A percentile compares a stretch with the other conserved stretches of the same genome.
Evolutionary conservation across 2,329 filamentous ascomycete genomes (phyloP).

Genomic region (Fusarium sacchari): DNA sequence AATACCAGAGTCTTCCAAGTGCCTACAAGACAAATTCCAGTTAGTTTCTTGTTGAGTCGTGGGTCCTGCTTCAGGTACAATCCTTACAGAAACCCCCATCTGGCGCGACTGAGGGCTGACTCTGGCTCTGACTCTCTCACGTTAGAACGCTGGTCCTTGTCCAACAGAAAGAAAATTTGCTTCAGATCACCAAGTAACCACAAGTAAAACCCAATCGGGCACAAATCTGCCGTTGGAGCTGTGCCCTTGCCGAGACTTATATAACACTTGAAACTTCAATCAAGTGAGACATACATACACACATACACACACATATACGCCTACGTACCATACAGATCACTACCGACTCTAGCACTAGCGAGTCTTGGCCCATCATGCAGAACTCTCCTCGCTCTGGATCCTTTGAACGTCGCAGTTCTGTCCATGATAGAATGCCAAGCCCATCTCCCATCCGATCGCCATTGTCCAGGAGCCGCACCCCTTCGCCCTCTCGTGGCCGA

Average conservation of each 20-base stretch:
- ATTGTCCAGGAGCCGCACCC: conserved; percentile 16
- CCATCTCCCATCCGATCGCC: conserved; percentile 22
- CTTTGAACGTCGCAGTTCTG: conserved; percentile 33
- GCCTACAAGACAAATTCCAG: not conserved
- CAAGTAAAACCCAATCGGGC: conserved; percentile 13
- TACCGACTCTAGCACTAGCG: not conserved
- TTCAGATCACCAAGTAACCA: conserved; percentile 9
- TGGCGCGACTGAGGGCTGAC: not conserved
- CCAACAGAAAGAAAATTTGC: not conserved
- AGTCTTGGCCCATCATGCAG: conserved; percentile 30
- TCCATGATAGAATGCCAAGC: conserved; percentile 14
- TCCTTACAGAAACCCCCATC: conserved; percentile 5
- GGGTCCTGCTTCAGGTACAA: conserved; percentile 7
- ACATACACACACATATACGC: not conserved
- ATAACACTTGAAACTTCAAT: conserved; percentile 11
- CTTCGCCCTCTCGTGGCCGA: conserved; percentile 32
- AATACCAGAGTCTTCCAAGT: not conserved
- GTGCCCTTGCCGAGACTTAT: not conserved
- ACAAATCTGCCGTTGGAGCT: not conserved
- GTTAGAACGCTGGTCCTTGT: conserved; percentile 24
- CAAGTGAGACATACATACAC: not conserved
- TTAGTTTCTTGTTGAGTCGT: conserved; percentile 7
- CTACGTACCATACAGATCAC: not conserved
- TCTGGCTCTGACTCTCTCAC: conserved; percentile 6
- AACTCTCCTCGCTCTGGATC: conserved; percentile 34